Percentiles rank a stretch among this genome's conserved stretches.
Evolutionary conservation across 768 basidiomycete genomes (phyloP).

Genomic region (Psilocybe tampanensis): DNA sequence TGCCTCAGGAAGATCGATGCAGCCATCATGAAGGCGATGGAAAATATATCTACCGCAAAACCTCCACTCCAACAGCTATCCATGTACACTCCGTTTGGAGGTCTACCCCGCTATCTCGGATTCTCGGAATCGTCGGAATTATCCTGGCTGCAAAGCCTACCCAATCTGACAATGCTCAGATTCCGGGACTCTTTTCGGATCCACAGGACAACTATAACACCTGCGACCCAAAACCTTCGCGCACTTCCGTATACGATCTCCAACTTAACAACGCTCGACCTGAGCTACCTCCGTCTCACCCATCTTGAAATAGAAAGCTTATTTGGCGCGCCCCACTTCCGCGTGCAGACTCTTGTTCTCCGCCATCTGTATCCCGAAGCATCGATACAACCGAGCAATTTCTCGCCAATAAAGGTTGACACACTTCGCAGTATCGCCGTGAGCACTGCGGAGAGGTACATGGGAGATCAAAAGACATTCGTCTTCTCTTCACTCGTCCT

Average conservation of each 20-base stretch:
- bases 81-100: background rate
- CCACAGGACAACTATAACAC: background rate
- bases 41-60: background rate
- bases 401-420: constrained; percentile 1
- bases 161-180: constrained; percentile 14
- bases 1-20: constrained; percentile 2
- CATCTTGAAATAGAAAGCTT: constrained; percentile 13
- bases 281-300: constrained; percentile 7
- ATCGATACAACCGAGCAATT: background rate
- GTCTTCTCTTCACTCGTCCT: constrained; percentile 10
- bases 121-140: background rate
- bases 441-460: background rate
- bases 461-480: background rate
- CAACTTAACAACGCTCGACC: constrained; percentile 14
- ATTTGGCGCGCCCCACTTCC: constrained; percentile 13
- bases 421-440: constrained; percentile 17
- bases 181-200: constrained; percentile 8
- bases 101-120: background rate
- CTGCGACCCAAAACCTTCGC: background rate
- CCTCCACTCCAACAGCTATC: constrained; percentile 19
- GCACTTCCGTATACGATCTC: constrained; percentile 9
- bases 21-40: background rate
- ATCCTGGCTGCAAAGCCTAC: constrained; percentile 6
- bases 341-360: constrained; percentile 14
- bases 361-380: constrained; percentile 10